phyloP scores from a whole-genome alignment of 1,139 yeast genomes.

The Pneumocystis oryctolagi region DNA sequence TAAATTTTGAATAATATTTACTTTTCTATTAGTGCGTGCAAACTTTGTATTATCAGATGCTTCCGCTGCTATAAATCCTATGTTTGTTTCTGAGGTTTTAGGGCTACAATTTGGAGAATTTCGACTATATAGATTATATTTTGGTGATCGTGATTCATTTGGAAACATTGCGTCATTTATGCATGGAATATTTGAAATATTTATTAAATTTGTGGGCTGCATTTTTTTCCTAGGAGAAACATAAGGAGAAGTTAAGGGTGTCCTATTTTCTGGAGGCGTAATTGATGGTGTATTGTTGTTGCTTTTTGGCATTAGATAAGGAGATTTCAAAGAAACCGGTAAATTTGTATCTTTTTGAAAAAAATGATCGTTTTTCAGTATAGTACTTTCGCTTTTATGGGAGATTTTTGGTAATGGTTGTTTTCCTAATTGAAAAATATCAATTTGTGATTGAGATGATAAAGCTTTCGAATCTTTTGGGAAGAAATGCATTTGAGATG shows the following conservation, averaged over 20 bases:
- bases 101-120: background rate
- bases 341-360: background rate
- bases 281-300: background rate
- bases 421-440: background rate
- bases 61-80: background rate
- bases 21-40: constrained; percentile 2
- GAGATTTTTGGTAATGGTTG: background rate
- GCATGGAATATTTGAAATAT: background rate
- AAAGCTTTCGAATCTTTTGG: background rate
- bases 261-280: background rate
- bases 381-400: background rate
- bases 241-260: background rate
- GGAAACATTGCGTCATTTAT: background rate
- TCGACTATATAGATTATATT: background rate
- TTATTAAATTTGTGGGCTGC: background rate
- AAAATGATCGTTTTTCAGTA: background rate
- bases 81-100: background rate
- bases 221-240: background rate
- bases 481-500: background rate
- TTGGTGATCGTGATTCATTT: background rate
- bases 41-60: background rate
- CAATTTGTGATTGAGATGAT: background rate
- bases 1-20: background rate
- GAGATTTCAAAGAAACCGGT: background rate
- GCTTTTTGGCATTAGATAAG: background rate